Percentiles rank a stretch among this genome's conserved stretches.
These are phyloP conservation scores for Diversispora epigaea DNA, from an alignment of 192 early-diverging fungal genomes.

Conservation along the genomic window DNA sequence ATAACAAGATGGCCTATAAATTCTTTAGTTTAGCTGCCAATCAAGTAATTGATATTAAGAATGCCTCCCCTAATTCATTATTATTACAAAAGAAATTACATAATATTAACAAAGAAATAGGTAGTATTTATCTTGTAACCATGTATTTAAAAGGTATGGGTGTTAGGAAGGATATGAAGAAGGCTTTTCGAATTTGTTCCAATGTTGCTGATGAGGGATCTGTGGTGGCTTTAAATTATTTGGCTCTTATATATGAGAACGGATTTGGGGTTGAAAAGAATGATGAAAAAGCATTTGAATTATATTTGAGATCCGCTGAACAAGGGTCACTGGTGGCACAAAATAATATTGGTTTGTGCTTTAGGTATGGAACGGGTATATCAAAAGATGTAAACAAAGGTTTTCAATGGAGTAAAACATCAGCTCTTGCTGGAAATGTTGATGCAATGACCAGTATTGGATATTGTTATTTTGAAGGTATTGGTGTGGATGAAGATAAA, in stretches of 20 bases:
- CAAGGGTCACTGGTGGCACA: slow-evolving; percentile 57
- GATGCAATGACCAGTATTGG: slow-evolving; percentile 49
- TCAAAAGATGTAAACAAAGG: slow-evolving; percentile 59
- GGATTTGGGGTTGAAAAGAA: slow-evolving; percentile 69
- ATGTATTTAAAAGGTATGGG: slow-evolving; percentile 55
- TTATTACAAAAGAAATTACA: too few species aligned
- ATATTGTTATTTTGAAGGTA: slow-evolving; percentile 60
- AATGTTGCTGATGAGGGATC: slow-evolving; percentile 51
- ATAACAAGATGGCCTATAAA: not conserved
- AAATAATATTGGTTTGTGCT: slow-evolving; percentile 55
- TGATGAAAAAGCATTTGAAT: slow-evolving; percentile 59
- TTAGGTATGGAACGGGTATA: too few species aligned
- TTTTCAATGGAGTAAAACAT: slow-evolving; percentile 58
- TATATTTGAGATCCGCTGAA: slow-evolving; percentile 55
- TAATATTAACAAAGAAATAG: not conserved
- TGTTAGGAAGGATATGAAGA: slow-evolving; percentile 43
- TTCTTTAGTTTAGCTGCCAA: not conserved
- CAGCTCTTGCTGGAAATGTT: slow-evolving; percentile 54
- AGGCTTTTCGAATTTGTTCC: slow-evolving; percentile 59
- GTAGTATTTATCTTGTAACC: slow-evolving; percentile 53
- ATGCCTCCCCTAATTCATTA: not conserved
- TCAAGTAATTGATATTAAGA: not conserved
- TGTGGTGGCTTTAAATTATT: slow-evolving; percentile 51
- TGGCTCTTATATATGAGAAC: slow-evolving; percentile 67
- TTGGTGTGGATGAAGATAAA: slow-evolving; percentile 12